Evolutionary conservation across 768 basidiomycete genomes (phyloP).

Genomic region (Hygrocybe coccinea): DNA sequence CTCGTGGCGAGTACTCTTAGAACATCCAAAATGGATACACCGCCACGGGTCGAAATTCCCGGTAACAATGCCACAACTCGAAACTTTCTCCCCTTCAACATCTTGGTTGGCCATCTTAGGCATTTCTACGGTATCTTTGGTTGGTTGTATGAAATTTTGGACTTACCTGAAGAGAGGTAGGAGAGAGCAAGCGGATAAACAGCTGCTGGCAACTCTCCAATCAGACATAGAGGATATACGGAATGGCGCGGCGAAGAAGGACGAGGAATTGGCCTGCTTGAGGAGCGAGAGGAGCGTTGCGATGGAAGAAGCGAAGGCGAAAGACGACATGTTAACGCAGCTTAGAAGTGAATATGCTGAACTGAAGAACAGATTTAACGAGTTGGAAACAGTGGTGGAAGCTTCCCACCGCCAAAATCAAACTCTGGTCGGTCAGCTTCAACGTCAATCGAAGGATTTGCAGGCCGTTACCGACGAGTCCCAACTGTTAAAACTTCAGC

Average conservation of each 20-base stretch:
- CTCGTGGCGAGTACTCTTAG: background rate
- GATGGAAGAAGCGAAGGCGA: constrained; percentile 21
- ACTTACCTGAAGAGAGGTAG: background rate
- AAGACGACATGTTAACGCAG: constrained; percentile 13
- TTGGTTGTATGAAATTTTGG: background rate
- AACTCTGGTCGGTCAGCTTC: constrained; percentile 21
- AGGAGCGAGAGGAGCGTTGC: constrained; percentile 5
- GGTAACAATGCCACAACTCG: background rate
- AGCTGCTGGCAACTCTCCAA: background rate
- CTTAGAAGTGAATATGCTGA: background rate
- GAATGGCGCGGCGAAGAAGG: background rate
- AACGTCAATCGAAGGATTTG: constrained; percentile 30
- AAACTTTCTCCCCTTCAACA: background rate
- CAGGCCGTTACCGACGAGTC: constrained; percentile 15
- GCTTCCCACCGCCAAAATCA: constrained; percentile 5
- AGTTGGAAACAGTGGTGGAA: constrained; percentile 9
- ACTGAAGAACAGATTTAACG: constrained; percentile 5
- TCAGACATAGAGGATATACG: background rate
- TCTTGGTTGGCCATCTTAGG: background rate
- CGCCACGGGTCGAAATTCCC: background rate
- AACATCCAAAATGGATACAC: background rate
- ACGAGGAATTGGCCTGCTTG: background rate
- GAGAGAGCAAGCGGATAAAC: background rate
- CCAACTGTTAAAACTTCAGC: constrained; percentile 17
- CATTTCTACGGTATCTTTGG: background rate